These are phyloP conservation scores for Nicotiana undulata DNA, from an alignment of 257 asterid species.

Conservation along the genomic window DNA sequence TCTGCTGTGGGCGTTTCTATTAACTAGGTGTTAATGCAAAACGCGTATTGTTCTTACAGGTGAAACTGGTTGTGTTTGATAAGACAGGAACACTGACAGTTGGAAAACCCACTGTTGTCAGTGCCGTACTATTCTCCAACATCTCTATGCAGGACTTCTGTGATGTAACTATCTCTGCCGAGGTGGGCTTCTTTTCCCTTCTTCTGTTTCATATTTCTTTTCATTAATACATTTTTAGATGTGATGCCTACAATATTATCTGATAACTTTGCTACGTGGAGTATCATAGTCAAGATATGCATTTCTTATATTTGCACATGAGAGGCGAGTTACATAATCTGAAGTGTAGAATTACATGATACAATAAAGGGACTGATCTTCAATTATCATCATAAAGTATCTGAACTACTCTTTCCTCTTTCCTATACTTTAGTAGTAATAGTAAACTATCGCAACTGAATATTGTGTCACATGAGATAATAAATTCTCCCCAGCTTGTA, in stretches of 20 bases:
- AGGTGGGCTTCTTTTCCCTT: constrained; percentile 42
- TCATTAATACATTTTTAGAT: background rate
- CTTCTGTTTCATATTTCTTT: background rate
- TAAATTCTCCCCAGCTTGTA: background rate
- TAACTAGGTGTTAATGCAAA: background rate
- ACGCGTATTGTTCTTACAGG: constrained; percentile 37
- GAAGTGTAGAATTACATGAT: background rate
- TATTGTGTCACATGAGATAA: background rate
- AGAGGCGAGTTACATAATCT: background rate
- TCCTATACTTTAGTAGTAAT: background rate
- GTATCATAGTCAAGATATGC: background rate
- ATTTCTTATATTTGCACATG: background rate
- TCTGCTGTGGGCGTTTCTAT: background rate
- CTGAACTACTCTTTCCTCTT: background rate
- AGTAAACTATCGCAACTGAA: background rate
- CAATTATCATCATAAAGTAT: background rate
- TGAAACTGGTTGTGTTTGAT: constrained; percentile 76
- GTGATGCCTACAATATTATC: background rate
- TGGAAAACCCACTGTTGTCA: constrained; percentile 91
- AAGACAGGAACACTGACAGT: constrained; percentile 87
- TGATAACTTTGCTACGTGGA: background rate
- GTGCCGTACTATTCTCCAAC: constrained; percentile 62
- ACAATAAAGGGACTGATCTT: background rate
- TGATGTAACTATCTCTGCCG: constrained; percentile 78
- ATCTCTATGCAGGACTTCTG: constrained; percentile 78